Conservation (phyloP, 148 eudicot genomes). For the Silene latifolia region DNA sequence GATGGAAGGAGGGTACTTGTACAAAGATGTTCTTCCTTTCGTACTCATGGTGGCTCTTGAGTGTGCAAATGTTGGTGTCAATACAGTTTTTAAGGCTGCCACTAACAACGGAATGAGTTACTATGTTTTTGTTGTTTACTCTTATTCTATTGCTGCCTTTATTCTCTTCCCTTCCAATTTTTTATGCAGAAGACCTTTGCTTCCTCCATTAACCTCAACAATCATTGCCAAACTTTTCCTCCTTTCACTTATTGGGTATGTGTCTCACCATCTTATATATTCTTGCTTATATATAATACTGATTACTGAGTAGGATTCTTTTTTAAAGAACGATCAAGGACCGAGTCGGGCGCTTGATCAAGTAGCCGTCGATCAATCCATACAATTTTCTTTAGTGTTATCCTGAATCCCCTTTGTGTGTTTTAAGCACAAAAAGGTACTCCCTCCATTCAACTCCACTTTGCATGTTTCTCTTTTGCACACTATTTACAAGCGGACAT, state of each 20-base stretch:
- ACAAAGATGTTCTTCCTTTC: conserved; percentile 37
- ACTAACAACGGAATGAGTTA: conserved; percentile 42
- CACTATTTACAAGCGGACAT: no score
- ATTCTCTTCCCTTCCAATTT: conserved; percentile 36
- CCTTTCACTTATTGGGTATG: conserved; percentile 39
- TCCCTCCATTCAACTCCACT: no score
- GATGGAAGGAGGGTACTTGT: conserved; percentile 18
- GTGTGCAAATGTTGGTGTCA: conserved; percentile 33
- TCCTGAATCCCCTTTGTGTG: no score
- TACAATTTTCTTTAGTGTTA: no score
- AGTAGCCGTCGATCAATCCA: no score
- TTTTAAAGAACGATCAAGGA: no score
- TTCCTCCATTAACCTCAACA: conserved; percentile 31
- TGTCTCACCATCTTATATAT: no score
- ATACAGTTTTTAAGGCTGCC: conserved; percentile 44
- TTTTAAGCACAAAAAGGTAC: no score
- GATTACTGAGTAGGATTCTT: no score
- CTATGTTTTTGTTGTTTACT: conserved; percentile 41
- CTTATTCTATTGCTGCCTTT: conserved; percentile 34
- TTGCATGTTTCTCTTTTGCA: no score
- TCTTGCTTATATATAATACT: no score
- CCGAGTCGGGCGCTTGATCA: no score
- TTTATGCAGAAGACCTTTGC: conserved; percentile 34
- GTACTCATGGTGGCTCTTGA: conserved; percentile 34
- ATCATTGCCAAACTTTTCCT: conserved; percentile 33